A percentile compares a stretch with the other conserved stretches of the same genome.
phyloP scores from a whole-genome alignment of 177 flowering plant species.

The Vitis hybrid region DNA sequence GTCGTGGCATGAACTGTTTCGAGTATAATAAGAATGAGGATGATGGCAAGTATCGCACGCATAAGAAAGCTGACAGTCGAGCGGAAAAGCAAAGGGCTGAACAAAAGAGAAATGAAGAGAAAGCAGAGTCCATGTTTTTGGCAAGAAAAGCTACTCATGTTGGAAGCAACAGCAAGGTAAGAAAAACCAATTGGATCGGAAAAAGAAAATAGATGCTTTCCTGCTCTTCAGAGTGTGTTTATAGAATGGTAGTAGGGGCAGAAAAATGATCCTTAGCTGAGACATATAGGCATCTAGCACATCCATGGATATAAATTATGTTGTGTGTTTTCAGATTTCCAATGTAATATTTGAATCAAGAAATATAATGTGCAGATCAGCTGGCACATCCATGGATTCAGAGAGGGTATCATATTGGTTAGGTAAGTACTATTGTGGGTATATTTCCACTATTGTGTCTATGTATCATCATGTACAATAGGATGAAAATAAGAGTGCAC shows the following conservation, averaged over 20 bases:
- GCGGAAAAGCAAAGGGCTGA: conserved; percentile 7
- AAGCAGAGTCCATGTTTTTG: neutral
- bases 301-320: no score
- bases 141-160: conserved; percentile 5
- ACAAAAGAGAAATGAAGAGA: neutral
- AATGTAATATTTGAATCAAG: no score
- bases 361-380: no score
- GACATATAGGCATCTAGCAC: neutral
- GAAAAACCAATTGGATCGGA: conserved; percentile 13
- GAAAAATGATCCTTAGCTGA: neutral
- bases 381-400: no score
- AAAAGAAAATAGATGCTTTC: conserved; percentile 5
- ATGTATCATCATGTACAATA: no score
- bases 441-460: no score
- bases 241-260: neutral
- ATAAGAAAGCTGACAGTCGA: neutral
- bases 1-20: neutral
- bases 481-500: no score
- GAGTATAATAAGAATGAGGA: conserved; percentile 6
- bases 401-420: no score
- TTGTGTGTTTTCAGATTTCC: no score
- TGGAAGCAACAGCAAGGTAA: conserved; percentile 23
- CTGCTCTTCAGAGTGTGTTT: neutral
- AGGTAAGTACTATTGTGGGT: no score
- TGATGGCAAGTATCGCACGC: neutral